phyloP scores from a whole-genome alignment of 352 stramenopile genomes.

The Poterioochromonas sp. region DNA sequence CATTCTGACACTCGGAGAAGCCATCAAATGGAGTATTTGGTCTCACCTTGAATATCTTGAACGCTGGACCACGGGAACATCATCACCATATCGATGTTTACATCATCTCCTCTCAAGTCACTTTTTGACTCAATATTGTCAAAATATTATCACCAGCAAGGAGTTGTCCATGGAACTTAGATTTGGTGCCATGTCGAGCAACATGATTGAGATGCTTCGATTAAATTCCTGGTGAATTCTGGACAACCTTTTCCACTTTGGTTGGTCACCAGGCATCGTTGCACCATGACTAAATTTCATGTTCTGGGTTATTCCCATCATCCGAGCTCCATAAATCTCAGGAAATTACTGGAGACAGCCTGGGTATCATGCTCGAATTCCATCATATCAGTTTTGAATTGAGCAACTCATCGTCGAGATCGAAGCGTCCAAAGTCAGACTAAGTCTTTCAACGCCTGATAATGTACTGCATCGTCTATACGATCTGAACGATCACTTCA shows the following conservation, averaged over 20 bases:
- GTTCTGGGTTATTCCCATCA: neutral
- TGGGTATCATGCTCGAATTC: conserved; percentile 7
- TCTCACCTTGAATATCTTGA: conserved; percentile 1
- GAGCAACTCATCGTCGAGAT: conserved; percentile 10
- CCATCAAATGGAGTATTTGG: conserved; percentile 13
- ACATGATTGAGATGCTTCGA: conserved; percentile 13
- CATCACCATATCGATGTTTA: conserved; percentile 8
- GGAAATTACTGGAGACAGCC: conserved; percentile 10
- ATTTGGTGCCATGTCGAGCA: conserved; percentile 7
- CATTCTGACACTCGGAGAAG: conserved; percentile 10
- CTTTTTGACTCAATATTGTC: conserved; percentile 12
- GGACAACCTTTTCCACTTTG: conserved; percentile 11
- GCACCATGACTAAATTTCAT: conserved; percentile 14
- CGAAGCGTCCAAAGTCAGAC: conserved; percentile 8
- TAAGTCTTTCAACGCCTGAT: conserved; percentile 13
- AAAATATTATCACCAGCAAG: conserved; percentile 15
- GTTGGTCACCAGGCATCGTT: conserved; percentile 8
- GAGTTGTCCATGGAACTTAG: conserved; percentile 11
- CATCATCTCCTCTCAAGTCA: conserved; percentile 11
- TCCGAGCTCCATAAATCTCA: conserved; percentile 7
- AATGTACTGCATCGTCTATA: conserved; percentile 14
- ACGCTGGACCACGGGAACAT: conserved; percentile 1
- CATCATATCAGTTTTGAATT: conserved; percentile 17
- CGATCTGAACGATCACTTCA: conserved; percentile 11
- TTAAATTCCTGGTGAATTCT: conserved; percentile 13